A percentile compares a stretch with the other conserved stretches of the same genome.
phyloP scores from a whole-genome alignment of 441 rosid genomes.

The Biscutella laevigata region DNA sequence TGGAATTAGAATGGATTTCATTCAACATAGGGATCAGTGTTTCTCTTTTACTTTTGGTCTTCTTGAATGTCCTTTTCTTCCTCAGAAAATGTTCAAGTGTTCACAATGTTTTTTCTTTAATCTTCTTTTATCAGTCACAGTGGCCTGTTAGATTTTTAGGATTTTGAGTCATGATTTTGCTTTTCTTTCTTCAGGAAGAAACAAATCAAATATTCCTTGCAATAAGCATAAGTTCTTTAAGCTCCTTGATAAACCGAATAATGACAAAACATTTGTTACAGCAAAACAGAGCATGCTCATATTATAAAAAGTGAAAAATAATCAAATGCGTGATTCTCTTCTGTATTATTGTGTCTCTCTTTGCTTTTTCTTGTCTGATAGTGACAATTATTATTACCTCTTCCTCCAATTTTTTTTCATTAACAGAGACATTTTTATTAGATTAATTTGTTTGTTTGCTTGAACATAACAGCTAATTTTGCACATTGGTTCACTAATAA shows the following conservation, averaged over 20 bases:
- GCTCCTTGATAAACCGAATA: background rate
- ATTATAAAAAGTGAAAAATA: no score
- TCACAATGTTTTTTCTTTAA: slow-evolving; percentile 17
- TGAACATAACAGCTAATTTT: no score
- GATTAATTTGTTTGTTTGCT: no score
- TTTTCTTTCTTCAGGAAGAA: slow-evolving; percentile 15
- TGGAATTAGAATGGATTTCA: slow-evolving; percentile 10
- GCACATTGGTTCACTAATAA: no score
- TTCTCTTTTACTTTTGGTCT: slow-evolving; percentile 20
- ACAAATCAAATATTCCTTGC: slow-evolving; percentile 14
- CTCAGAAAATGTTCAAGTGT: slow-evolving; percentile 14
- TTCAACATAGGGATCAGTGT: slow-evolving; percentile 31
- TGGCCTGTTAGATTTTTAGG: slow-evolving; percentile 7
- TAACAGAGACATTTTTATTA: no score
- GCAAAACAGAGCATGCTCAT: no score
- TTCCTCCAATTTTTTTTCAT: background rate
- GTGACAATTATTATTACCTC: no score
- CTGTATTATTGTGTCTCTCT: background rate
- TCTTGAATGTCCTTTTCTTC: slow-evolving; percentile 24
- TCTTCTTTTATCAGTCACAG: slow-evolving; percentile 1
- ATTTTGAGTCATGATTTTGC: slow-evolving; percentile 13
- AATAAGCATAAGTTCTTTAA: background rate
- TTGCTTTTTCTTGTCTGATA: no score
- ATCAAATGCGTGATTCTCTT: background rate
- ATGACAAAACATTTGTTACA: background rate